A percentile compares a stretch with the other conserved stretches of the same genome.
phyloP scores from a whole-genome alignment of 345 rosid species.

The Brassica juncea region DNA sequence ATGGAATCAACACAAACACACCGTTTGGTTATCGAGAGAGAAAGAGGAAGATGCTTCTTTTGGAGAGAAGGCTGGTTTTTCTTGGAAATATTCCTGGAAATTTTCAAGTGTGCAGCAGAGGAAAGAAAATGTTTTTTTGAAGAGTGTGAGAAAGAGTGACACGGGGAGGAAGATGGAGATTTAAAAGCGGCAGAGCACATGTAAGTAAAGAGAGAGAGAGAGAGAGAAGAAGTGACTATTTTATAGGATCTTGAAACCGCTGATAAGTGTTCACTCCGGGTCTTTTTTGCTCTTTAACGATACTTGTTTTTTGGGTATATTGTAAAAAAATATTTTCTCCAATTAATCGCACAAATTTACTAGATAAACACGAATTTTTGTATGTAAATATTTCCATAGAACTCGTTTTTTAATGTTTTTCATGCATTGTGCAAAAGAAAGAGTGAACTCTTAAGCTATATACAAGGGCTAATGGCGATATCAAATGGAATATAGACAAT shows the following conservation, averaged over 20 bases:
- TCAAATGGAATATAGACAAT: slow-evolving; percentile 16
- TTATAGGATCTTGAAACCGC: slow-evolving; percentile 42
- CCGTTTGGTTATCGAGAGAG: slow-evolving; percentile 13
- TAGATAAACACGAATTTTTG: background rate
- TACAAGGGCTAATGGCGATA: no score
- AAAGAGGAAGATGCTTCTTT: slow-evolving; percentile 35
- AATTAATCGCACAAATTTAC: background rate
- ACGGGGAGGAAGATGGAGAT: slow-evolving; percentile 38
- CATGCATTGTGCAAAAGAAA: background rate
- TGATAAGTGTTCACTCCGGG: slow-evolving; percentile 5
- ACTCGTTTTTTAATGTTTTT: background rate
- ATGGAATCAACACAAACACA: slow-evolving; percentile 27
- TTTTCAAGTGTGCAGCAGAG: slow-evolving; percentile 9
- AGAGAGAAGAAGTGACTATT: slow-evolving; percentile 22
- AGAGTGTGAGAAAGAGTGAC: slow-evolving; percentile 38
- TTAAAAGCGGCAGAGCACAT: slow-evolving; percentile 42
- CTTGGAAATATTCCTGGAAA: slow-evolving; percentile 39
- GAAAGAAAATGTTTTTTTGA: slow-evolving; percentile 15
- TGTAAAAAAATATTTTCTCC: background rate
- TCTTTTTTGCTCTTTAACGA: background rate
- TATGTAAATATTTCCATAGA: no score
- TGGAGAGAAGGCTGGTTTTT: slow-evolving; percentile 15
- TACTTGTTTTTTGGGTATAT: background rate
- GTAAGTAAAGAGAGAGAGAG: background rate
- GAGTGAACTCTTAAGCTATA: background rate